A percentile compares a stretch with the other conserved stretches of the same genome.
Evolutionary conservation across 2,329 filamentous ascomycete genomes (phyloP).

Genomic region (Claviceps sp.): DNA sequence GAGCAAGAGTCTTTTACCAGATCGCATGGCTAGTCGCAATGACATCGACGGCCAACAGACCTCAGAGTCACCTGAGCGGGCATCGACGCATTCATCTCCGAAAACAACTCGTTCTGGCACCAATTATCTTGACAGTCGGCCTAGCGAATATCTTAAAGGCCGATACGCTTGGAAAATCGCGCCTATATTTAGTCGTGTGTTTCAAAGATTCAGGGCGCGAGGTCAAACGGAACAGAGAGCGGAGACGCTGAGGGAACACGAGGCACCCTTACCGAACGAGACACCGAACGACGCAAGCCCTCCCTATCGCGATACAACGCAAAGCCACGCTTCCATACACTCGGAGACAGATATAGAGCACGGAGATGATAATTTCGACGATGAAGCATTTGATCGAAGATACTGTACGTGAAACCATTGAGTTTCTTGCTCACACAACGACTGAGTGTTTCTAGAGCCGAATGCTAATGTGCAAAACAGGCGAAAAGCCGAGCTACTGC

Average conservation of each 20-base stretch:
- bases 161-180: neutral
- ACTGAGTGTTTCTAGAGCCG: too few species aligned
- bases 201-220: neutral
- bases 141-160: neutral
- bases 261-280: too few species aligned
- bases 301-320: too few species aligned
- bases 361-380: conserved; percentile 3
- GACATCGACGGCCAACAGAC: neutral
- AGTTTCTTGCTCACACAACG: too few species aligned
- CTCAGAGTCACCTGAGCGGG: too few species aligned
- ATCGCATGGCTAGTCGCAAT: neutral
- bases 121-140: neutral
- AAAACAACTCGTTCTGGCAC: neutral
- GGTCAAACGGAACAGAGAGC: neutral
- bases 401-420: conserved; percentile 13
- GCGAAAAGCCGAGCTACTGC: conserved; percentile 20
- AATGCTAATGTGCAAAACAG: conserved; percentile 1
- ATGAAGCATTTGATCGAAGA: conserved; percentile 19
- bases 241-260: too few species aligned
- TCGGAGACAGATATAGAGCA: neutral
- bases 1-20: neutral
- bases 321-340: too few species aligned
- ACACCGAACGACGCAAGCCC: too few species aligned
- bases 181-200: neutral
- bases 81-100: neutral